Evolutionary conservation across 345 rosid genomes (phyloP), one percentile per base, ranked within the genome.

Genomic region (Luvunga scandens): DNA sequence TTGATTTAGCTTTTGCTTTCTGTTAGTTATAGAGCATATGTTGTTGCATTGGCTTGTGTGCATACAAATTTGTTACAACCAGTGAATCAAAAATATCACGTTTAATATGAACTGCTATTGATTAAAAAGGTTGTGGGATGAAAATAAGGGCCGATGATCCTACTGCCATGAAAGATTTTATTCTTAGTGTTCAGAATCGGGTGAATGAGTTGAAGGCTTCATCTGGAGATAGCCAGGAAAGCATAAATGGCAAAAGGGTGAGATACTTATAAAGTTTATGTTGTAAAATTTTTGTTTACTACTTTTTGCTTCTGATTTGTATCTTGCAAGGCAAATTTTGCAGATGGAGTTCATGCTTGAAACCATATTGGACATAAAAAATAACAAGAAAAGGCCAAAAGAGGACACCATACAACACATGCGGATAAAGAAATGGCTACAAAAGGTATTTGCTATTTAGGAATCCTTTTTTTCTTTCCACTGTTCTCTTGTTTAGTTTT

Each of bases 311-410:
- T 67, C 69, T 64, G 28, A 66, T 76, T 28, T 53, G 38, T 61
- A 65, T 66, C 73, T 64, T 77, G 42, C 39, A 39, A 75, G 63
- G 75, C 72, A 73, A 16, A 67, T 79, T 69, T 61, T 80, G 74
- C 85, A 95, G 99, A 95, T 92, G 98, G 99, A 92, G 82, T 91
- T 90, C 82, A 91, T 95, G 98, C 97, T 95, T 69, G 97, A 94
- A 86, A 94, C 92, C 73, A 92, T 95, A 81, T 83, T 88, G 31
- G 97, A 95, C 69, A 93, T 95, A 59, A 95, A 95, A 87, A 95
- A 95, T 87, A 95, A 95, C 84, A 95, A 90, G 84, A 85, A 83
- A 84, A 92, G 85, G 86, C 78, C 91, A 8, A 91, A 84, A 79
- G 97, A 94, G 82, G 99, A 95, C 76, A 81, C 89, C 0, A 78